phyloP scores from a whole-genome alignment of 495 filamentous ascomycete genomes.

The Annulohypoxylon nitens region DNA sequence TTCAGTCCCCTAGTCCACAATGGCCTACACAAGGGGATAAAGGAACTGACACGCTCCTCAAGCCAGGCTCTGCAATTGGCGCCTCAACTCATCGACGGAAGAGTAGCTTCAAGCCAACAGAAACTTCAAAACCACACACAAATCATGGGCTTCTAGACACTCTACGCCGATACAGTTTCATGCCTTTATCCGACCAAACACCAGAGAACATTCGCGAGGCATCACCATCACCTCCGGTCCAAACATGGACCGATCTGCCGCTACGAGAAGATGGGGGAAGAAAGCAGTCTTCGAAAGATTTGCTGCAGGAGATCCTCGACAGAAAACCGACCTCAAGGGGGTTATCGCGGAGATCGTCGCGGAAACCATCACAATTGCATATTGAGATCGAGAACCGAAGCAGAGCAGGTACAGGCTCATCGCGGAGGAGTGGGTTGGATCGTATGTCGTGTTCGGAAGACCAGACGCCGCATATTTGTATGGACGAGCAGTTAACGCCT shows the following conservation, averaged over 20 bases:
- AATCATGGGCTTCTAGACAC: constrained; percentile 30
- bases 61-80: constrained; percentile 22
- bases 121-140: not conserved
- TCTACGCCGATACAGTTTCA: constrained; percentile 42
- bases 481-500: constrained; percentile 38
- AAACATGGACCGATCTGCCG: constrained; percentile 18
- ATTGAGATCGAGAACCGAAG: not conserved
- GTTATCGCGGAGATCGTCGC: constrained; percentile 28
- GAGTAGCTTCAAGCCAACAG: constrained; percentile 23
- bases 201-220: constrained; percentile 31
- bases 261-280: constrained; percentile 24
- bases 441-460: constrained; percentile 43
- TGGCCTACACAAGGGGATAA: constrained; percentile 6
- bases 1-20: not conserved
- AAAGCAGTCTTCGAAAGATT: constrained; percentile 24
- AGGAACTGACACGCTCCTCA: not conserved
- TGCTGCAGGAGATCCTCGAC: constrained; percentile 33
- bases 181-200: constrained; percentile 33
- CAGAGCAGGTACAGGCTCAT: constrained; percentile 11
- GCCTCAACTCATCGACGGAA: constrained; percentile 31
- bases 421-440: not conserved
- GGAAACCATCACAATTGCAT: constrained; percentile 4
- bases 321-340: constrained; percentile 18
- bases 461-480: constrained; percentile 41
- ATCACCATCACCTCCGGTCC: constrained; percentile 13